A percentile compares a stretch with the other conserved stretches of the same genome.
phyloP scores from a whole-genome alignment of 1,284 basidiomycete species.

The Amylostereum areolatum region DNA sequence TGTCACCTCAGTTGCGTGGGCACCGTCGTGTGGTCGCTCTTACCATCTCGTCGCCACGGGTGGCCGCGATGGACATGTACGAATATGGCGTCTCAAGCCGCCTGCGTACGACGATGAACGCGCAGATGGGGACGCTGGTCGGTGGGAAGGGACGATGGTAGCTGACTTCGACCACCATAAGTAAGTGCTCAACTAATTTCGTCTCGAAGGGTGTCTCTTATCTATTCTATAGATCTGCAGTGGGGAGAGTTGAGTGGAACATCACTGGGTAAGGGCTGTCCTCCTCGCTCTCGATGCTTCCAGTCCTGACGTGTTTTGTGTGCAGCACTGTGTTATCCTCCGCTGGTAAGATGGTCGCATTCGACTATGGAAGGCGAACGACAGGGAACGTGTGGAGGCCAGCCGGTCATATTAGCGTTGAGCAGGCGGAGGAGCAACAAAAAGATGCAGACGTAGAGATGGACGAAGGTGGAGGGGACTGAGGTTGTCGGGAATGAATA shows the following conservation, averaged over 20 bases:
- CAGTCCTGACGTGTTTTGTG: background rate
- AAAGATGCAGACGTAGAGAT: slow-evolving; percentile 28
- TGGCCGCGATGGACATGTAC: slow-evolving; percentile 75
- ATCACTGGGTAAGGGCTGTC: slow-evolving; percentile 64
- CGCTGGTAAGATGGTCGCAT: slow-evolving; percentile 87
- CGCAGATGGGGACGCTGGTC: slow-evolving; percentile 38
- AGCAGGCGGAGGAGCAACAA: slow-evolving; percentile 58
- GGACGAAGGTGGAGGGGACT: slow-evolving; percentile 18
- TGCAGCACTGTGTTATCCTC: slow-evolving; percentile 82
- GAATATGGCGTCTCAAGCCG: slow-evolving; percentile 81
- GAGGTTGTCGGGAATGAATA: no score
- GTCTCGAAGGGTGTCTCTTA: background rate
- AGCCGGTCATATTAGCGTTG: slow-evolving; percentile 72
- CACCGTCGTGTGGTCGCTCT: slow-evolving; percentile 84
- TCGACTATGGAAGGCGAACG: slow-evolving; percentile 83
- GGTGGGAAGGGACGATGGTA: slow-evolving; percentile 71
- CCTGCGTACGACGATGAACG: slow-evolving; percentile 28
- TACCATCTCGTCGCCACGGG: slow-evolving; percentile 92
- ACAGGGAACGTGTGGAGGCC: slow-evolving; percentile 70
- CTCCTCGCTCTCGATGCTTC: slow-evolving; percentile 23
- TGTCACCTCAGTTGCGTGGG: slow-evolving; percentile 83
- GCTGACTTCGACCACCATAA: slow-evolving; percentile 86
- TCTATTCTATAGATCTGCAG: slow-evolving; percentile 40
- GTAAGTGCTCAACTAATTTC: slow-evolving; percentile 28
- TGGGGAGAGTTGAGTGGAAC: slow-evolving; percentile 81